phyloP scores from a whole-genome alignment of 78 protist genomes.

The Polysphondylium violaceum region DNA sequence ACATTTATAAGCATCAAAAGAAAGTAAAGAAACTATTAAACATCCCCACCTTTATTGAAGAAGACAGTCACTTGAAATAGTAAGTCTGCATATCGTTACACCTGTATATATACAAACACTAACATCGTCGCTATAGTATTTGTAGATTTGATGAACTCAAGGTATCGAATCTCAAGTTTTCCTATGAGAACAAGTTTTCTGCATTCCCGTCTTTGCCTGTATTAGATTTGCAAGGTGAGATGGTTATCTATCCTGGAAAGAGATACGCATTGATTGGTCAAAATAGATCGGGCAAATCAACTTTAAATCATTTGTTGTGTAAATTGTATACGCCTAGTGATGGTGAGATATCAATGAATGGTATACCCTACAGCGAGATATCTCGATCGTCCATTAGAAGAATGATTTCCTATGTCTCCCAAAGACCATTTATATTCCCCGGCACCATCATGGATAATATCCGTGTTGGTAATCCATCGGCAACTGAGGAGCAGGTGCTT shows the following conservation, averaged over 20 bases:
- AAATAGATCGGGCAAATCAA: constrained; percentile 76
- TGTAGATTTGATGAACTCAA: constrained; percentile 66
- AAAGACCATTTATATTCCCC: constrained; percentile 77
- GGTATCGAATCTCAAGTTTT: constrained; percentile 49
- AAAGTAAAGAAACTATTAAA: constrained; percentile 66
- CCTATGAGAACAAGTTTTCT: constrained; percentile 43
- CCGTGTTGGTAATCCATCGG: constrained; percentile 78
- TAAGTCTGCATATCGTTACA: neutral
- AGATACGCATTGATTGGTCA: constrained; percentile 76
- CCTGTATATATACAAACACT: neutral
- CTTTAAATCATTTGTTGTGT: constrained; percentile 62
- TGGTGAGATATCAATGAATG: constrained; percentile 64
- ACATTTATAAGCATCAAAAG: constrained; percentile 72
- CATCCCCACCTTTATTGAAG: constrained; percentile 77
- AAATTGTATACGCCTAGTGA: constrained; percentile 70
- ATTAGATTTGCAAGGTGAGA: constrained; percentile 50
- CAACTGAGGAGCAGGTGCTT: constrained; percentile 65
- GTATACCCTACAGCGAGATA: constrained; percentile 65
- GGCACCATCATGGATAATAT: constrained; percentile 77
- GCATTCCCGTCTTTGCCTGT: constrained; percentile 42
- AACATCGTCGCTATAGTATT: constrained; percentile 1
- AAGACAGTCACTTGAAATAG: constrained; percentile 53
- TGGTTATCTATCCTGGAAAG: constrained; percentile 63
- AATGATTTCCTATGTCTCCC: constrained; percentile 72
- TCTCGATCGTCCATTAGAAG: constrained; percentile 68